Base-by-base conservation (phyloP, 2,329 filamentous ascomycete species). In the Diaporthe velutina region DNA sequence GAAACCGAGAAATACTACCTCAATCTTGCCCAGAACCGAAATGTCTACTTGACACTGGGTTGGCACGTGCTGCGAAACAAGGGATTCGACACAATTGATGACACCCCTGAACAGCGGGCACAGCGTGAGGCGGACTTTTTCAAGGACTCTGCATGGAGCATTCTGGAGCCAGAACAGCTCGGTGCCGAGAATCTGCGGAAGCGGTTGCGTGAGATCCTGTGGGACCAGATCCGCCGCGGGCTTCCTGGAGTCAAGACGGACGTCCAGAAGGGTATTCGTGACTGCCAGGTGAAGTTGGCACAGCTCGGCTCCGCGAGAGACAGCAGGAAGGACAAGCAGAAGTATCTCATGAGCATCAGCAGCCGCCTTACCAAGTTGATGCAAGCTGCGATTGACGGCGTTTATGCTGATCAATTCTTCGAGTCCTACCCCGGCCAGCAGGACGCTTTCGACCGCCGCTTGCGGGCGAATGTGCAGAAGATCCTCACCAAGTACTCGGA, bases 21-120 rank as follows among this genome's bases (percentile, higher is more conserved):
- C 1, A 80, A 81, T 0, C 81, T 90, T 0, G 88, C 86, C 0
- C 80, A 80, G 67, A 90, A 90, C 70, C 77, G 83, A 2, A 84
- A 89, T 13, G 83, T 88, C 0, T 78, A 84, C 5, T 86, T 90
- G 28, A 80, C 83, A 0, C 85, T 90, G 0, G 88, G 89, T 0
- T 91, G 88, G 88, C 88, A 90, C 72, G 85, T 89, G 0, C 79
- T 90, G 3, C 84, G 83, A 42, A 90, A 90, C 75, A 81, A 84
- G 8, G 82, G 84, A 73, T 87, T 81, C 19, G 82, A 85, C 72
- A 81, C 78, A n/a, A 76, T 82, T 48, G n/a, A 78, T 17, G 77
- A 77, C 71, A 79, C 81, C 5, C 73, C 79, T 58, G 76, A 77
- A 2, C 77, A 84, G 67, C 84, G 88, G 0, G 83, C 89, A 45